Evolutionary conservation across 192 early-diverging fungal genomes (phyloP), one percentile per base, ranked within the genome.

Genomic region (Backusella parvicylindrica): DNA sequence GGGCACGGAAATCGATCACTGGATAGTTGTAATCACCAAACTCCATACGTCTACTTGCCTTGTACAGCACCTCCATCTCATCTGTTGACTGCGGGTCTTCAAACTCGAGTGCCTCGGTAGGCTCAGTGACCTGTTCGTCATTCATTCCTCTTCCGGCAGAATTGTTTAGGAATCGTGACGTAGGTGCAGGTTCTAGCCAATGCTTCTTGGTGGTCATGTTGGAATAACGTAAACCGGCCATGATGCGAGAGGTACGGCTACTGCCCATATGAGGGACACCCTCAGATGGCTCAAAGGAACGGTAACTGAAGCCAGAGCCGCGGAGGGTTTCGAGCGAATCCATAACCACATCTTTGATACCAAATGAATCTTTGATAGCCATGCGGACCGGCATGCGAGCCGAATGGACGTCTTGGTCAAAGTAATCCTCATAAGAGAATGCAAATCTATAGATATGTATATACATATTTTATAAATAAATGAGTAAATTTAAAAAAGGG

Each of bases 401-500:
- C 16, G 85, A 93, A 80, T 83, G 89, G 40, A 83, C 86, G 76
- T 85, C 87, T 30, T 85, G 70, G 33, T 91, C 92, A 67, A 87
- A 89, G 69, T 92, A 93, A 74, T 95, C 94, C 76, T 91, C 86
- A 70, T 95, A 91, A 0, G 94, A 94, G 79, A 95, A 96, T 16
- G 96, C 91, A 71, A 83, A 86, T 15, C 86, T 83, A 64, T 21
- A 1, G 23, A 6, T 1, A 6, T 15, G n/a, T 37, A 30, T 64
- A 7, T 30, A 28, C 32, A 32, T 15, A 37, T 53, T 6, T 26
- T 13, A 96, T 15, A 94, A 91, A 73, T 83, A 85, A 23, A 83
- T 82, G n/a, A 37, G 26, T 64, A 36, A 8, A 32, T 32, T 1
- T 28, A 31, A 30, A 38, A 32, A 12, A 12, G 38, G 9, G n/a